These are phyloP conservation scores for Cardiosporidium cionae DNA, from an alignment of 169 alveolate genomes.

Conservation along the genomic window DNA sequence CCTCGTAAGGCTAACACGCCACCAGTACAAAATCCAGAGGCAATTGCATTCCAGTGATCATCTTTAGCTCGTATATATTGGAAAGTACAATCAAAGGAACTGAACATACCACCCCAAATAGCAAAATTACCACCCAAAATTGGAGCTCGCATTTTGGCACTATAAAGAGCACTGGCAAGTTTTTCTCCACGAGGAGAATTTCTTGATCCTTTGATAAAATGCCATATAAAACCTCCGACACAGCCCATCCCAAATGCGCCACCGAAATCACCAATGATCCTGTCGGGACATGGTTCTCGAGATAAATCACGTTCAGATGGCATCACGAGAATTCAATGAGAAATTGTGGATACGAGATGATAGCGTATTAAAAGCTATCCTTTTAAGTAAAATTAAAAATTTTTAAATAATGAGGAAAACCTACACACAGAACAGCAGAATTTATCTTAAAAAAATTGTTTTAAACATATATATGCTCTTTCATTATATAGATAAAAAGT, in stretches of 20 bases:
- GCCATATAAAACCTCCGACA: conserved; percentile 86
- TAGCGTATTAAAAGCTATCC: not conserved
- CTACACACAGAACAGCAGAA: too few species aligned
- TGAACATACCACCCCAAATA: conserved; percentile 93
- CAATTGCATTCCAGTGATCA: conserved; percentile 89
- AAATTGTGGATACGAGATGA: too few species aligned
- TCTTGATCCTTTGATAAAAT: conserved; percentile 80
- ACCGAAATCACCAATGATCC: conserved; percentile 90
- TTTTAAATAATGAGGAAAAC: too few species aligned
- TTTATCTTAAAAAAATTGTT: too few species aligned
- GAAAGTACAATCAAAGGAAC: conserved; percentile 83
- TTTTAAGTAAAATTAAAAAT: too few species aligned
- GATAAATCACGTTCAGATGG: conserved; percentile 57
- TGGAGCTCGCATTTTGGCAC: conserved; percentile 84
- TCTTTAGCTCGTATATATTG: conserved; percentile 80
- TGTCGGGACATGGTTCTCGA: conserved; percentile 91
- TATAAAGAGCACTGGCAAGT: conserved; percentile 79
- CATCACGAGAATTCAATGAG: not conserved
- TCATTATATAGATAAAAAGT: too few species aligned
- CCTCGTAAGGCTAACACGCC: conserved; percentile 57
- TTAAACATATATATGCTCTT: too few species aligned
- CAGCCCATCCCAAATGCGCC: conserved; percentile 95
- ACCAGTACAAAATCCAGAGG: conserved; percentile 87
- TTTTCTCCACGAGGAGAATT: conserved; percentile 78
- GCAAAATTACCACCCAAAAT: conserved; percentile 86